Evolutionary conservation across 257 asterid genomes (phyloP).

Genomic region (Nicotiana benthamiana): DNA sequence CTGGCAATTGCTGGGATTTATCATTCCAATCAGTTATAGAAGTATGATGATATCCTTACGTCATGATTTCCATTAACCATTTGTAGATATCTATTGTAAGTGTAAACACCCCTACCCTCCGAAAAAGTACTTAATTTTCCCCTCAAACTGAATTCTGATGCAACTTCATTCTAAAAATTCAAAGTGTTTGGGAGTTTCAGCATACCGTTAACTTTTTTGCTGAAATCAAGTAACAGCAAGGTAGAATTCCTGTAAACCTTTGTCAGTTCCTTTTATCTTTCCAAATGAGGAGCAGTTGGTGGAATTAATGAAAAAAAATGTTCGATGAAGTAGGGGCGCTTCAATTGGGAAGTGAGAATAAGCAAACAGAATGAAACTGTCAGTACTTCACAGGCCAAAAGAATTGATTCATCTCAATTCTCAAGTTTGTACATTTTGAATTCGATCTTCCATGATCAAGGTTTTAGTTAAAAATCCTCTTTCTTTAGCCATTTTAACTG

Average conservation of each 20-base stretch:
- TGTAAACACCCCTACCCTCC: background rate
- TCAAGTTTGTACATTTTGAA: background rate
- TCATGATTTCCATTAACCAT: background rate
- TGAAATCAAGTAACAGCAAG: background rate
- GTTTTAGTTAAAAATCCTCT: background rate
- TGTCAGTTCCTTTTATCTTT: background rate
- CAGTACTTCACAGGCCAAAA: background rate
- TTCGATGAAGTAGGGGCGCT: background rate
- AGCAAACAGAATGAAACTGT: background rate
- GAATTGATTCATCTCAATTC: background rate
- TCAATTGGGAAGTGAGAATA: background rate
- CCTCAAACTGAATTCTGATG: background rate
- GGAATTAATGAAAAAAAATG: background rate
- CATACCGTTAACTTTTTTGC: background rate
- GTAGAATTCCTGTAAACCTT: background rate
- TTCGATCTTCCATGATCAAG: slow-evolving; percentile 19
- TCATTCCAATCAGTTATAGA: background rate
- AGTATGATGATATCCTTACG: background rate
- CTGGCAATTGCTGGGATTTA: background rate
- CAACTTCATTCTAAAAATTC: background rate
- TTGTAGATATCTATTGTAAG: background rate
- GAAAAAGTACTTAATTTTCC: background rate
- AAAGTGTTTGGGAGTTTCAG: background rate
- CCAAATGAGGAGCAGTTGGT: background rate
- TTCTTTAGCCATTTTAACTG: background rate